Evolutionary conservation across 257 asterid species (phyloP), one percentile per base, ranked within the genome.

Genomic region (Lycium barbarum): DNA sequence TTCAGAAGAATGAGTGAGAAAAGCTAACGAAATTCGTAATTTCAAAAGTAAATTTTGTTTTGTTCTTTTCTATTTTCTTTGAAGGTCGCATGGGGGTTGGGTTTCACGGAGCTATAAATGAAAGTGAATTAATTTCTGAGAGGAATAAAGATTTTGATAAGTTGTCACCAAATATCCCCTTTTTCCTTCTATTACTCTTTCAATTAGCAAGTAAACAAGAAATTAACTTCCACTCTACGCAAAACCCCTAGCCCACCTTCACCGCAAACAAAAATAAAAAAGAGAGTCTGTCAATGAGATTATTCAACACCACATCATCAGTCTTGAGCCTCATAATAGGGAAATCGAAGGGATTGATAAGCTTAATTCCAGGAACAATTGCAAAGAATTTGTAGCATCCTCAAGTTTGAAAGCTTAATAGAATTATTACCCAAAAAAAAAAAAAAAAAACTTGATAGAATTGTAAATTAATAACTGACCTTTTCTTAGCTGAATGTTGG

Each of bases 261-360:
- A 0, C 0, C 8, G 4, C 13, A 45, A 66, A 63, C 1, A 2
- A 65, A 11, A 26, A 26, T 11, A 6, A 73, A n/a, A 72, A 73
- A 71, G 36, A 22, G 40, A 73, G 59, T 47, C 12, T 47, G 59
- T 7, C 40, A 45, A 3, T 73, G 81, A 20, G 38, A 73, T 73
- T 47, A 49, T 49, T 49, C 45, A 74, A 74, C 61, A 74, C 61
- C n/a, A 12, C 59, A 49, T 47, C 62, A 74, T 74, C 40, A 49
- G 62, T 22, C 81, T 49, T 74, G 62, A 49, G 61, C 43, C 61
- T 49, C 62, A 22, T 9, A n/a, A 12, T 57, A 74, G 62, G 40
- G 20, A 74, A 74, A 74, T 49, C n/a, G 43, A 74, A 74, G 43
- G 61, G 81, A 74, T 73, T 22, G 81, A 74, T 49, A 49, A 49